These are phyloP conservation scores for Fusarium domesticum DNA, from an alignment of 2,329 filamentous ascomycete genomes.

Conservation along the genomic window DNA sequence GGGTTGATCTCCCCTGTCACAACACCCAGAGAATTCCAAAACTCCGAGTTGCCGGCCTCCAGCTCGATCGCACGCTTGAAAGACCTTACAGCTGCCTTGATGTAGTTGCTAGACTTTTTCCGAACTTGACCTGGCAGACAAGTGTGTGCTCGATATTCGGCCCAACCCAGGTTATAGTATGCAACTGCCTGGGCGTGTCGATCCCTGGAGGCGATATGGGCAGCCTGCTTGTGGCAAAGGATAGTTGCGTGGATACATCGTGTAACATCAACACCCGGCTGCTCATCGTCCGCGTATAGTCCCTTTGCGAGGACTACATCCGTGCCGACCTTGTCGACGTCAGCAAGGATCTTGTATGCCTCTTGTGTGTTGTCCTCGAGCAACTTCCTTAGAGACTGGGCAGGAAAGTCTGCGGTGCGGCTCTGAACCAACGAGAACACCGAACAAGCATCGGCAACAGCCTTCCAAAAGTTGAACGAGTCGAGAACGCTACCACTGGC, in stretches of 20 bases:
- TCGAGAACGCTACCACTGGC: conserved; percentile 60
- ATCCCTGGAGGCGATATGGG: conserved; percentile 70
- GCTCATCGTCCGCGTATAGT: conserved; percentile 46
- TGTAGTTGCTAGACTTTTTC: conserved; percentile 63
- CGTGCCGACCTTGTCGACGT: conserved; percentile 63
- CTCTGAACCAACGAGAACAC: conserved; percentile 78
- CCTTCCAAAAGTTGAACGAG: conserved; percentile 95
- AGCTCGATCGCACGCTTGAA: conserved; percentile 97
- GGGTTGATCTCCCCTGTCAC: conserved; percentile 84
- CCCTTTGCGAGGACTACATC: conserved; percentile 45
- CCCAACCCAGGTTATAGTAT: conserved; percentile 96
- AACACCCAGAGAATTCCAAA: conserved; percentile 95
- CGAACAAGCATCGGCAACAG: conserved; percentile 81
- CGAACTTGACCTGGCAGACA: conserved; percentile 54
- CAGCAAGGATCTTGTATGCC: conserved; percentile 60
- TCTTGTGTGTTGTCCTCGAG: conserved; percentile 52
- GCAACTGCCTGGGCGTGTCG: conserved; percentile 88
- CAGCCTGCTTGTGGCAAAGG: conserved; percentile 81
- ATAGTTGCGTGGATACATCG: conserved; percentile 69
- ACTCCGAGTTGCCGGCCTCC: conserved; percentile 89
- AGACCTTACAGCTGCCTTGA: conserved; percentile 79
- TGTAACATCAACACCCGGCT: conserved; percentile 49
- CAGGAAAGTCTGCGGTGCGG: conserved; percentile 61
- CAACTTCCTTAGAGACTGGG: conserved; percentile 54
- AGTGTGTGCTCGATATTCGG: conserved; percentile 76